Conservation (phyloP, 106 monocot species). For the Posidonia australis region DNA sequence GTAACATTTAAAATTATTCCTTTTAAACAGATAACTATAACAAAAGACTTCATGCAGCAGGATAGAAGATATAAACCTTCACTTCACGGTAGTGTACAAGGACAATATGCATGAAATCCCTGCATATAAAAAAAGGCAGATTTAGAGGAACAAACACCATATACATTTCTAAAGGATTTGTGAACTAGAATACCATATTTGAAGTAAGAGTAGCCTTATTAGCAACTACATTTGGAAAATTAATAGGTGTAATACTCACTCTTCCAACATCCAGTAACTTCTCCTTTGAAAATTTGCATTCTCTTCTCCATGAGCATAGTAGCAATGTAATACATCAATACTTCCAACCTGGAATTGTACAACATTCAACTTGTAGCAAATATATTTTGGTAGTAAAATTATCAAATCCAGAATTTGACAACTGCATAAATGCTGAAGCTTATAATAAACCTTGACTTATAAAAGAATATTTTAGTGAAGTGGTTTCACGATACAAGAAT, state of each 20-base stretch:
- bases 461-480: too few species aligned
- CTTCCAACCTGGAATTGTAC: conserved; percentile 53
- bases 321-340: conserved; percentile 91
- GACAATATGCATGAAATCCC: conserved; percentile 93
- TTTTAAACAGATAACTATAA: neutral
- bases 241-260: conserved; percentile 27
- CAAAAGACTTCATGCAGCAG: neutral
- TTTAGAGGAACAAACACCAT: neutral
- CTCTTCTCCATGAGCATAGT: conserved; percentile 97
- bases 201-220: neutral
- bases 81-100: conserved; percentile 96
- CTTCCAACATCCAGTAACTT: conserved; percentile 93
- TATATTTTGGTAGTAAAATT: too few species aligned
- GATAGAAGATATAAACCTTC: conserved; percentile 42
- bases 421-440: too few species aligned
- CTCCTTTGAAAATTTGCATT: conserved; percentile 81
- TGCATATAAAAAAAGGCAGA: conserved; percentile 29
- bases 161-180: neutral
- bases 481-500: too few species aligned
- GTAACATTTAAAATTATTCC: neutral
- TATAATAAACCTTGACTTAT: too few species aligned
- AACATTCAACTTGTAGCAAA: neutral
- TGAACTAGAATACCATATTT: neutral
- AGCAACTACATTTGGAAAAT: neutral
- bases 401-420: too few species aligned